Percentiles rank a stretch among this genome's conserved stretches.
These are phyloP conservation scores for Domatiomyces globalis DNA, from an alignment of 2,329 filamentous ascomycete genomes.

Conservation along the genomic window DNA sequence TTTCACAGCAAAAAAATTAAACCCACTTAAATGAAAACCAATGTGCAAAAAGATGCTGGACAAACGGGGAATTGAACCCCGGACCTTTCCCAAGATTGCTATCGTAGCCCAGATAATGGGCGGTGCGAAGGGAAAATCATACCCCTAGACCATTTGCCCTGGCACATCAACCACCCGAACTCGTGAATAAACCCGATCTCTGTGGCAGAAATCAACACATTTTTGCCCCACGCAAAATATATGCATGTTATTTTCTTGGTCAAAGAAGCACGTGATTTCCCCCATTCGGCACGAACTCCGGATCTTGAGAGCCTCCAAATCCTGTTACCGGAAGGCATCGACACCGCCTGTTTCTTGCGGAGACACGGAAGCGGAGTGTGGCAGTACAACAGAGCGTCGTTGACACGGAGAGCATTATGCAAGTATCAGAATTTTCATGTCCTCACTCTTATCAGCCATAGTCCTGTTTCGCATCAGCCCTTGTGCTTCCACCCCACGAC, in stretches of 20 bases:
- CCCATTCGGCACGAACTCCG: background rate
- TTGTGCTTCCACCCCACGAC: background rate
- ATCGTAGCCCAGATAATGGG: conserved; percentile 1
- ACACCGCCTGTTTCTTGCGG: background rate
- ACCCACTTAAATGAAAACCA: background rate
- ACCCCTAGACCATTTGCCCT: conserved; percentile 26
- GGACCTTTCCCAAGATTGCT: conserved; percentile 25
- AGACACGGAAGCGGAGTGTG: background rate
- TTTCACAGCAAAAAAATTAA: background rate
- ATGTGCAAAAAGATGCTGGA: conserved; percentile 17
- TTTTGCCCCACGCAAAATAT: background rate
- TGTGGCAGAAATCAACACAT: conserved; percentile 1
- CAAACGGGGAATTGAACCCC: conserved; percentile 29
- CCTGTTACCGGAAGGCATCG: background rate
- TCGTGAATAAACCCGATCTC: background rate
- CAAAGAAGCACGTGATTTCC: background rate
- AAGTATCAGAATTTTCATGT: too few species aligned
- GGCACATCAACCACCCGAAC: background rate
- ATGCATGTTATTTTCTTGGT: background rate
- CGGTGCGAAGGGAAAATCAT: conserved; percentile 28
- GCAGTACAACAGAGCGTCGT: background rate
- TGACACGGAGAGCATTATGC: background rate
- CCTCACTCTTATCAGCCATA: background rate
- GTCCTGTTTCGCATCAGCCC: background rate
- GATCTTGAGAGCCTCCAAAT: background rate